A percentile compares a stretch with the other conserved stretches of the same genome.
Evolutionary conservation across 2,329 filamentous ascomycete species (phyloP).

Genomic region (Exophiala sp.): DNA sequence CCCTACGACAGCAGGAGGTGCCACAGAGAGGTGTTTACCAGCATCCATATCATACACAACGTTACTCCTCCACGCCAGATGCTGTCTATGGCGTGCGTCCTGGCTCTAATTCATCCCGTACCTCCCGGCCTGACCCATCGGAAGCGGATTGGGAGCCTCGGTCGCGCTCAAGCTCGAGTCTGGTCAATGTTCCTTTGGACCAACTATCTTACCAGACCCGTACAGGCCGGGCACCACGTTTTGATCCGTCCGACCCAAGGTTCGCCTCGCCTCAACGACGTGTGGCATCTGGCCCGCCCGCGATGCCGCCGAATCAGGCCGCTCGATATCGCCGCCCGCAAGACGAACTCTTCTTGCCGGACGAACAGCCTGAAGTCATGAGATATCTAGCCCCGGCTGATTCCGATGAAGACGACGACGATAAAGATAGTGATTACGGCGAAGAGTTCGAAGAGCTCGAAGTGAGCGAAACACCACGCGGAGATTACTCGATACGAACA

Average conservation of each 20-base stretch:
- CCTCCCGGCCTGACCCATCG: slow-evolving; percentile 43
- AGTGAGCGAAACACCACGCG: slow-evolving; percentile 19
- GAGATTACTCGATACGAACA: slow-evolving; percentile 25
- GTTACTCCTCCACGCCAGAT: slow-evolving; percentile 36
- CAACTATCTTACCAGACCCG: slow-evolving; percentile 32
- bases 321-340: slow-evolving; percentile 20
- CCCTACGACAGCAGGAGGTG: slow-evolving; percentile 34
- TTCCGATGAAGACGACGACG: slow-evolving; percentile 19
- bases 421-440: slow-evolving; percentile 20
- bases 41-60: slow-evolving; percentile 30
- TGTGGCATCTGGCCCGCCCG: slow-evolving; percentile 38
- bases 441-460: slow-evolving; percentile 24
- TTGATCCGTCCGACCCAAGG: slow-evolving; percentile 33
- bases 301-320: slow-evolving; percentile 8
- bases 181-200: slow-evolving; percentile 32
- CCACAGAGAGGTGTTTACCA: slow-evolving; percentile 23
- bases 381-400: slow-evolving; percentile 20
- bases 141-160: slow-evolving; percentile 45
- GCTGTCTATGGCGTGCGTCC: slow-evolving; percentile 29
- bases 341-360: slow-evolving; percentile 25
- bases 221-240: slow-evolving; percentile 30
- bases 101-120: slow-evolving; percentile 34
- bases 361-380: slow-evolving; percentile 22
- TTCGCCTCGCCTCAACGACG: slow-evolving; percentile 35
- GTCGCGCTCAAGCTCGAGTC: slow-evolving; percentile 35